Percentiles rank a stretch among this genome's conserved stretches.
Conservation (phyloP, 306 rosid genomes). For the Castanea crenata region DNA sequence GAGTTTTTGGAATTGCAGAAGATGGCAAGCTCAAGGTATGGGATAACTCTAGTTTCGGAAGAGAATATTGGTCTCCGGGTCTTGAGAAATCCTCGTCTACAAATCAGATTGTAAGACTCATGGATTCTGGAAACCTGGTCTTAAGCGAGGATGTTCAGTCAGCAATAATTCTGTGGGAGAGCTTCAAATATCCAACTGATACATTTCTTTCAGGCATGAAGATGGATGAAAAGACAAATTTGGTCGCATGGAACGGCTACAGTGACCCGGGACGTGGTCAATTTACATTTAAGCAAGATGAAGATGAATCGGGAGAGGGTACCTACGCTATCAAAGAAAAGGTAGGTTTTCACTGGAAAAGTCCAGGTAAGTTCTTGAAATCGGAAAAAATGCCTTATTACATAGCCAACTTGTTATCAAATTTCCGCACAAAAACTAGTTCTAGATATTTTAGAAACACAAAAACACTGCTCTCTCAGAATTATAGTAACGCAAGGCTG, state of each 20-base stretch:
- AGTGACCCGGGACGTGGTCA: too few relatives aligned
- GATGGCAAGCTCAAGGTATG: not conserved
- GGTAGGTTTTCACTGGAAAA: too few relatives aligned
- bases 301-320: too few relatives aligned
- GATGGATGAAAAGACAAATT: not conserved
- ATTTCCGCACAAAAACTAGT: not conserved
- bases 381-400: too few relatives aligned
- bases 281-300: too few relatives aligned
- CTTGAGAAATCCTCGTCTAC: not conserved
- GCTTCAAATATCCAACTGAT: not conserved
- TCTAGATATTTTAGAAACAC: too few relatives aligned
- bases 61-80: not conserved
- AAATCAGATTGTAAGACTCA: not conserved
- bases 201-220: not conserved
- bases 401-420: not conserved
- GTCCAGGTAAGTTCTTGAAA: too few relatives aligned
- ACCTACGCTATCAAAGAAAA: too few relatives aligned
- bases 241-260: not conserved
- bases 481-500: conserved; percentile 6
- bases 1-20: not conserved
- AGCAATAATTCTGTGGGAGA: not conserved
- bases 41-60: not conserved
- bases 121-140: not conserved
- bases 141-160: too few relatives aligned
- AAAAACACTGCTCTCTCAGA: too few relatives aligned